Evolutionary conservation across 2,329 filamentous ascomycete species (phyloP), one percentile per base, ranked within the genome.

Genomic region (Arthroderma sp.): DNA sequence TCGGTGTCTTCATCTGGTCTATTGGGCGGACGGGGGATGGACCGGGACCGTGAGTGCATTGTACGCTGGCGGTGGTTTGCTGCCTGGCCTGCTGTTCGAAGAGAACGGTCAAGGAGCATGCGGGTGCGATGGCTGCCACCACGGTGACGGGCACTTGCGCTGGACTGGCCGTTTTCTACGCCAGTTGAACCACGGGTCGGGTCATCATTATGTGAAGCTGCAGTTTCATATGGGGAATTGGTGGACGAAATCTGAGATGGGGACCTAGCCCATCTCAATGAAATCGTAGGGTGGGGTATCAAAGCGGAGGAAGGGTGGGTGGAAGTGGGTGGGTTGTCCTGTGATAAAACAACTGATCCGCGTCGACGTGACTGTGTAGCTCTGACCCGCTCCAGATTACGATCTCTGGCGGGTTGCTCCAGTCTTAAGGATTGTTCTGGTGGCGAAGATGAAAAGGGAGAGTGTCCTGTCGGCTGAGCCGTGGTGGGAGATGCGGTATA

Each of bases 281-380:
- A 60, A 40, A 63, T 53, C 39, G 50, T 60, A 4, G 64, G 56
- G 38, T 62, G 59, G 22, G 46, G 58, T 46, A 48, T 53, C 49
- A 53, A 50, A 37, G 53, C 45, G 36, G 51, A 53, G 32, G 57
- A 51, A 48, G 49, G 48, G 44, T 49, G 54, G 4, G 31, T 22
- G 8, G 45, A 37, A 50, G 36, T 29, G 51, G 51, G 29, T 48
- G 34, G 31, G 43, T 53, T 55, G 38, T 54, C 56, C 36, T 65
- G 66, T 2, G 68, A 66, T 29, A 66, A 52, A 32, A 69, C 56
- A 38, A 68, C 56, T 34, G 68, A 66, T 22, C 56, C 58, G 41
- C 61, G 61, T 32, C 65, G 64, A 37, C 64, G 58, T 15, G 63
- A 58, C 36, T 59, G 60, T 22, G 45, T 46, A 38, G 49, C 31